These are phyloP conservation scores for Thermoascus crustaceus DNA, from an alignment of 2,329 filamentous ascomycete species.

Conservation along the genomic window DNA sequence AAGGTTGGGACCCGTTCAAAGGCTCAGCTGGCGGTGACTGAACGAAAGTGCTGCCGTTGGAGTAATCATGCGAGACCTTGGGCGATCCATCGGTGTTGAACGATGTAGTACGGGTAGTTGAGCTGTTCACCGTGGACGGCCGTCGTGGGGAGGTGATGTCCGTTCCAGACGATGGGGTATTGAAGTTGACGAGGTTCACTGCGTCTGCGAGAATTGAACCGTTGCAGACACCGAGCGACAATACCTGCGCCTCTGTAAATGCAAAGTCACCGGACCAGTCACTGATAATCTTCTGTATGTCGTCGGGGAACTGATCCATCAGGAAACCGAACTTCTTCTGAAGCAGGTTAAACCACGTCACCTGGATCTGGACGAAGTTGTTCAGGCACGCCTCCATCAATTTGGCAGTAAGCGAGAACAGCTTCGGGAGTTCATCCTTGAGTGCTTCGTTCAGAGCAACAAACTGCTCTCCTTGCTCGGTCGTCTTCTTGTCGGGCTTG, in stretches of 20 bases:
- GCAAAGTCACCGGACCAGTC: constrained; percentile 73
- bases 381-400: constrained; percentile 74
- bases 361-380: constrained; percentile 78
- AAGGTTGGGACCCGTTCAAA: constrained; percentile 15
- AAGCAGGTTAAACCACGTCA: constrained; percentile 74
- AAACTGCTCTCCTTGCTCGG: constrained; percentile 80
- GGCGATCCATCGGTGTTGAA: constrained; percentile 57
- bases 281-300: constrained; percentile 63
- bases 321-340: constrained; percentile 72
- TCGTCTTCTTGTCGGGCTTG: constrained; percentile 76
- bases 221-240: constrained; percentile 69
- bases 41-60: constrained; percentile 58
- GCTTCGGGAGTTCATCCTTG: constrained; percentile 80
- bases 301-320: constrained; percentile 59
- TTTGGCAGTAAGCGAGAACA: constrained; percentile 73
- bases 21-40: constrained; percentile 46
- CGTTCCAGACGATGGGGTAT: constrained; percentile 40
- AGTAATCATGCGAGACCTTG: constrained; percentile 57
- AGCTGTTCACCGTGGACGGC: constrained; percentile 43
- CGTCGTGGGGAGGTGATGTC: constrained; percentile 37
- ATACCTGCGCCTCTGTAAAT: constrained; percentile 63
- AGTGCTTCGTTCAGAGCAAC: constrained; percentile 84
- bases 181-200: constrained; percentile 52
- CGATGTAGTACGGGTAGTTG: constrained; percentile 52
- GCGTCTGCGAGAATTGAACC: constrained; percentile 55